Evolutionary conservation across 2,329 filamentous ascomycete genomes (phyloP).

Genomic region (Dactylellina sp.): DNA sequence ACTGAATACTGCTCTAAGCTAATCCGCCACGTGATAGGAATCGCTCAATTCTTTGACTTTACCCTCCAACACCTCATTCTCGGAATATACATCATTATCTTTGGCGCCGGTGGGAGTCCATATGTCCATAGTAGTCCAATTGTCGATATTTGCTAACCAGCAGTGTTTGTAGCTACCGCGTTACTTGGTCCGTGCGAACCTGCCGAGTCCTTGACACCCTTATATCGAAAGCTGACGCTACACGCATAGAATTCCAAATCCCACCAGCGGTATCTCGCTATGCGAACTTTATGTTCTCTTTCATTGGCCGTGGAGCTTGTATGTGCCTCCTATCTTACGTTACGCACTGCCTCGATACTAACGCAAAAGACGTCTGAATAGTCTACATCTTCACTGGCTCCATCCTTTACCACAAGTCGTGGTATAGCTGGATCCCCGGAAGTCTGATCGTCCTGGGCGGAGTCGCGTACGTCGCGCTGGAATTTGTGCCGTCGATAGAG

Average conservation of each 20-base stretch:
- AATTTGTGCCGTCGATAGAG: constrained; percentile 82
- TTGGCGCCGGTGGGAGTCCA: constrained; percentile 79
- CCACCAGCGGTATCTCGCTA: constrained; percentile 92
- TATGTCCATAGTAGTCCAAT: not conserved
- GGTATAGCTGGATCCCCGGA: constrained; percentile 80
- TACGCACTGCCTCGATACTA: not conserved
- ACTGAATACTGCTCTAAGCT: constrained; percentile 71
- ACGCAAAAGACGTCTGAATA: constrained; percentile 64
- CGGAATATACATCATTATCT: constrained; percentile 88
- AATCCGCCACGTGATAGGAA: constrained; percentile 58
- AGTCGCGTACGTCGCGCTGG: constrained; percentile 79
- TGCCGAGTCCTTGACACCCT: not conserved
- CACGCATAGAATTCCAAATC: constrained; percentile 82
- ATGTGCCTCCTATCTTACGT: constrained; percentile 65
- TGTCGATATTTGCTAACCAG: constrained; percentile 4
- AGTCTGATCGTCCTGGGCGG: constrained; percentile 81
- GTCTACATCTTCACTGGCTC: constrained; percentile 97
- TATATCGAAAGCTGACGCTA: not conserved
- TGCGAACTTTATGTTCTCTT: constrained; percentile 97
- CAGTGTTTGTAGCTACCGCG: constrained; percentile 30
- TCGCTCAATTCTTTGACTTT: constrained; percentile 66
- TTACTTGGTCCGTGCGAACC: constrained; percentile 63
- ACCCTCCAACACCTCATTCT: constrained; percentile 72
- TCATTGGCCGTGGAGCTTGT: constrained; percentile 95
- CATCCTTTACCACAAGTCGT: constrained; percentile 77